phyloP scores from a whole-genome alignment of 169 alveolate genomes.

The Eimeria zaria region DNA sequence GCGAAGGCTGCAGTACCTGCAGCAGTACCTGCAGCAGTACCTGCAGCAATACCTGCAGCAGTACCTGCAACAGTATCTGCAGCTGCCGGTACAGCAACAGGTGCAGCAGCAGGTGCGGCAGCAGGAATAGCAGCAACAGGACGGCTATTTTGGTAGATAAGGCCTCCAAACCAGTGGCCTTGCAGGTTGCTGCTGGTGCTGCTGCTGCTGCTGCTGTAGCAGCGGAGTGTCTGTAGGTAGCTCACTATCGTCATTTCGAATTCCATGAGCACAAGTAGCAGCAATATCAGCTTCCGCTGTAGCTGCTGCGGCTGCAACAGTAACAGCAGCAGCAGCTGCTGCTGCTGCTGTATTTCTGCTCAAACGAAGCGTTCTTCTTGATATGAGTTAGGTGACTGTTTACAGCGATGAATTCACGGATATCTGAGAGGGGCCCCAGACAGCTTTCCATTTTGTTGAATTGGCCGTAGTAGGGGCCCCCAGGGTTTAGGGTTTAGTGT shows the following conservation, averaged over 20 bases:
- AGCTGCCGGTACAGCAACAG: background rate
- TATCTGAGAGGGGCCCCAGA: background rate
- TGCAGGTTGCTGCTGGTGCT: slow-evolving; percentile 49
- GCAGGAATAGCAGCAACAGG: slow-evolving; percentile 5
- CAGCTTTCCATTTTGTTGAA: background rate
- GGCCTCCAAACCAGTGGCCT: slow-evolving; percentile 26
- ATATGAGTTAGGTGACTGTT: slow-evolving; percentile 25
- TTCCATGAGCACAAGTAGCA: slow-evolving; percentile 10
- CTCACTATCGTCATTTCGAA: background rate
- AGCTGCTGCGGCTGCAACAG: background rate
- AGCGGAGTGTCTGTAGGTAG: slow-evolving; percentile 14
- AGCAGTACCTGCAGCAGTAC: background rate
- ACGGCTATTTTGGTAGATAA: slow-evolving; percentile 21
- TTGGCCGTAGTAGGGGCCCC: background rate
- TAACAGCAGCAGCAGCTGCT: slow-evolving; percentile 15
- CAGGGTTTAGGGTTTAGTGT: too few species aligned
- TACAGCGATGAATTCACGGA: background rate
- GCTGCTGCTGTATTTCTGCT: slow-evolving; percentile 35
- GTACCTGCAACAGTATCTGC: background rate
- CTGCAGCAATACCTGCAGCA: slow-evolving; percentile 12
- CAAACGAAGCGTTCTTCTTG: slow-evolving; percentile 28
- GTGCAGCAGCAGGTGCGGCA: background rate
- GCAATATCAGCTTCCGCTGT: background rate
- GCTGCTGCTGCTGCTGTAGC: slow-evolving; percentile 37
- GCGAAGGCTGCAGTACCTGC: slow-evolving; percentile 36